Conservation (phyloP, 495 filamentous ascomycete species). For the Lophiotrema nucula region DNA sequence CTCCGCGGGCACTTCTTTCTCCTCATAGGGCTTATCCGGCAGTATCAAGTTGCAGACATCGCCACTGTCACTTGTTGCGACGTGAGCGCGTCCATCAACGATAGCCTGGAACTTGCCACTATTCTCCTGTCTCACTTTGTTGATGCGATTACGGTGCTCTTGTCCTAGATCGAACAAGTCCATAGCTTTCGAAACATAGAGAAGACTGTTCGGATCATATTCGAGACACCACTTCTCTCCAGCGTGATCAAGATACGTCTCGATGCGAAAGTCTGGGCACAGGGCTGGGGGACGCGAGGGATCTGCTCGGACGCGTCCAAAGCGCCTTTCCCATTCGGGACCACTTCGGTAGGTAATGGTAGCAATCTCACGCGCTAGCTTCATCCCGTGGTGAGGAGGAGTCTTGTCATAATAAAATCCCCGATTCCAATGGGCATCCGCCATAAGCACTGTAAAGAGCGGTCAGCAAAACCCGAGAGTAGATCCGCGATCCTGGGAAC, state of each 20-base stretch:
- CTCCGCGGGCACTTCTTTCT: constrained; percentile 53
- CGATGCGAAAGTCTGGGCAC: constrained; percentile 95
- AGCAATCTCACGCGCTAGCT: constrained; percentile 94
- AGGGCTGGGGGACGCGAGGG: constrained; percentile 81
- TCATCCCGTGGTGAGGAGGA: constrained; percentile 94
- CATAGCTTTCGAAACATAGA: constrained; percentile 99
- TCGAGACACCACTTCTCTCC: constrained; percentile 99
- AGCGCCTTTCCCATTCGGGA: constrained; percentile 96
- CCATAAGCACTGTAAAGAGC: constrained; percentile 72
- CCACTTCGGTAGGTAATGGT: constrained; percentile 97
- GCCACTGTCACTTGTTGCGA: constrained; percentile 34
- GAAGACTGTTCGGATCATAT: constrained; percentile 92
- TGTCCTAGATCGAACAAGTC: constrained; percentile 91
- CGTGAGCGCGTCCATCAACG: constrained; percentile 36
- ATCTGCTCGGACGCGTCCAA: constrained; percentile 85
- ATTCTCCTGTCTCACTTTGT: constrained; percentile 50
- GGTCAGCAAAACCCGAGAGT: constrained; percentile 10
- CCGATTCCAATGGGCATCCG: constrained; percentile 96
- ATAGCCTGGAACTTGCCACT: constrained; percentile 45
- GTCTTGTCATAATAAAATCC: constrained; percentile 90
- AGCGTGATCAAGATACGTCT: constrained; percentile 97
- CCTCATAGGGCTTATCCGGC: constrained; percentile 81
- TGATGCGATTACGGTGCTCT: constrained; percentile 58
- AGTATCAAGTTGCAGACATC: constrained; percentile 77
- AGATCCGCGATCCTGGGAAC: neutral